Base-by-base conservation (phyloP, 768 basidiomycete genomes). In the Terana coerulea region DNA sequence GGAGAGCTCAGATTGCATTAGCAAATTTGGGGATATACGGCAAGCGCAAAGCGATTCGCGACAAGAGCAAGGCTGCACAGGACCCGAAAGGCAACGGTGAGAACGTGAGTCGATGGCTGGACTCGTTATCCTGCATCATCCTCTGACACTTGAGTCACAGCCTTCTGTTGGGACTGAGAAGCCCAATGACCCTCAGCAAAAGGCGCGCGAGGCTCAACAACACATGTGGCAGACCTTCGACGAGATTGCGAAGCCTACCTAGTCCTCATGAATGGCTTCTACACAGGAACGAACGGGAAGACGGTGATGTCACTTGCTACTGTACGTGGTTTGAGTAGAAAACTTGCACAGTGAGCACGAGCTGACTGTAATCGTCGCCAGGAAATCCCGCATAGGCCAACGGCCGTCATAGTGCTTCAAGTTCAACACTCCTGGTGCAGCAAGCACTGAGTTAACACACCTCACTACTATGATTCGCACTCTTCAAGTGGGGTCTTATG, bases 191-290 rank as follows among this genome's bases (percentile, higher is more conserved):
- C 43, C 43, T 11, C 9, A 15, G 19, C 45, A 22, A 4, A 46
- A 33, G 21, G 45, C 45, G 11, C 29, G 34, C 9, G 30, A 34
- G 11, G 45, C 45, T n/a, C 45, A 46, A 31, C 10, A 12, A 22
- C 45, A 25, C 19, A 46, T 46, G 31, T 46, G 45, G 45, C 28
- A 46, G 30, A 46, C 45, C 11, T 34, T 46, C 19, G 14, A 46
- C 14, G 45, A 46, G 17, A 46, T 46, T n/a, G 34, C 45, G 8
- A 34, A n/a, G 45, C 19, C 28, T 11, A 46, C 45, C 12, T 46
- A 31, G 45, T 5, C 30, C 17, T 22, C 37, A 10, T 3, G 10
- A 5, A 22, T 19, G 17, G 5, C 17, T 19, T 9, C 3, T n/a
- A 39, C 17, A 19, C 4, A 17, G n/a, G n/a, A 17, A 15, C 22